phyloP scores from a whole-genome alignment of 2,329 filamentous ascomycete species.

The Colletotrichum cordylinicola region DNA sequence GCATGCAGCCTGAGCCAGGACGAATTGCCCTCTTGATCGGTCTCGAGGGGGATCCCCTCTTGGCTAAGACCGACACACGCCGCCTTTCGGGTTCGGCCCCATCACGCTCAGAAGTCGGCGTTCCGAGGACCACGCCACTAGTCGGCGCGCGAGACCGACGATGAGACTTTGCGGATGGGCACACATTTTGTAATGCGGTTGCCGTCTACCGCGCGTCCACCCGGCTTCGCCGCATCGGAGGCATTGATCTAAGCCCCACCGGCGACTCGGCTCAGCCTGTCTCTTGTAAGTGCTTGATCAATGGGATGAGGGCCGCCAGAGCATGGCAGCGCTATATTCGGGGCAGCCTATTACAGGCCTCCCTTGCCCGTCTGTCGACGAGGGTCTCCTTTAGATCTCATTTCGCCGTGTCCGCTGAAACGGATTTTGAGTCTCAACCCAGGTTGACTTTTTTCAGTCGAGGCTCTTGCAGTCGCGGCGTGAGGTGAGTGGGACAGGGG shows the following conservation, averaged over 20 bases:
- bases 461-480: slow-evolving; percentile 7
- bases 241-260: not conserved
- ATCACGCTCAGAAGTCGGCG: not conserved
- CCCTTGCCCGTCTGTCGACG: not conserved
- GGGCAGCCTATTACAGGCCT: not conserved
- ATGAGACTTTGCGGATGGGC: not conserved
- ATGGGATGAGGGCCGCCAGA: not conserved
- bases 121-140: not conserved
- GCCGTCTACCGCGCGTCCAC: not conserved
- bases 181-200: slow-evolving; percentile 1
- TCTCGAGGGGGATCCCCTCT: not conserved
- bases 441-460: not conserved
- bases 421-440: slow-evolving; percentile 6
- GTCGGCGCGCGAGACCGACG: not conserved
- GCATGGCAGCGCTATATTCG: not conserved
- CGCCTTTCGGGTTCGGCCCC: not conserved
- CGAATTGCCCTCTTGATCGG: not conserved
- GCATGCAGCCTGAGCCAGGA: not conserved
- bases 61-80: not conserved
- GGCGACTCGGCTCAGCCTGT: not conserved
- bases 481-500: slow-evolving; percentile 1
- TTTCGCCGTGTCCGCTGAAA: slow-evolving; percentile 8
- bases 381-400: not conserved
- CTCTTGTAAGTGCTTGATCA: not conserved
- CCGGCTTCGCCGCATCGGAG: slow-evolving; percentile 4